These are phyloP conservation scores for Chionographis japonica DNA, from an alignment of 106 monocot species.

Conservation along the genomic window DNA sequence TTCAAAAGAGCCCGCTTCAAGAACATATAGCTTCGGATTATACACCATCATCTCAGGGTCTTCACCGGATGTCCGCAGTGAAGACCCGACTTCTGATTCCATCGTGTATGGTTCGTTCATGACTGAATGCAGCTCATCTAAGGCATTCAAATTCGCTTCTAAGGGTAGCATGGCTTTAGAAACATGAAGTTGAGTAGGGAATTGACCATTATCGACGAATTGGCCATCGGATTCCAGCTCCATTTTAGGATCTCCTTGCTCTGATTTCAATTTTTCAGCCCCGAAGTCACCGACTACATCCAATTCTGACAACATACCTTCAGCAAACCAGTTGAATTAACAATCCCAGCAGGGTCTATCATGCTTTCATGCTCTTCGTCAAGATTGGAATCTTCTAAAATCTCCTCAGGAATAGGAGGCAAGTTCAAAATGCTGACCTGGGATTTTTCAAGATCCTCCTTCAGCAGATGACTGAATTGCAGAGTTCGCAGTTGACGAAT, in stretches of 20 bases:
- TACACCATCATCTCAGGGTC: constrained; percentile 55
- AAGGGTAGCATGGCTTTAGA: constrained; percentile 9
- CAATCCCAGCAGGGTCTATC: neutral
- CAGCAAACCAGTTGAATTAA: constrained; percentile 18
- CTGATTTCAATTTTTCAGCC: constrained; percentile 13
- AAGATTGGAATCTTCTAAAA: constrained; percentile 12
- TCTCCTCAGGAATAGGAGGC: constrained; percentile 37
- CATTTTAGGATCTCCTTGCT: neutral
- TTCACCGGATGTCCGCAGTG: constrained; percentile 6
- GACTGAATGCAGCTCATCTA: neutral
- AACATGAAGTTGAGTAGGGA: constrained; percentile 5
- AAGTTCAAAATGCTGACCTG: constrained; percentile 26
- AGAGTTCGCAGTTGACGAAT: constrained; percentile 1
- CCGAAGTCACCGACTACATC: constrained; percentile 63
- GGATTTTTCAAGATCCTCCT: constrained; percentile 11
- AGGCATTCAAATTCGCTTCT: neutral
- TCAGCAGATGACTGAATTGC: constrained; percentile 7
- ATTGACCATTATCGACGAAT: neutral
- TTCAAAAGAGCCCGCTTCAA: constrained; percentile 36
- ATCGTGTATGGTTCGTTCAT: neutral
- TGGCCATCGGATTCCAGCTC: constrained; percentile 2
- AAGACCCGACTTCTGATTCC: constrained; percentile 18
- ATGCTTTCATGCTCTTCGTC: constrained; percentile 22
- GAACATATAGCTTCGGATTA: constrained; percentile 47
- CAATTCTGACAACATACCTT: constrained; percentile 47